A percentile compares a stretch with the other conserved stretches of the same genome.
phyloP scores from a whole-genome alignment of 257 asterid species.

The Rubia yunnanensis region DNA sequence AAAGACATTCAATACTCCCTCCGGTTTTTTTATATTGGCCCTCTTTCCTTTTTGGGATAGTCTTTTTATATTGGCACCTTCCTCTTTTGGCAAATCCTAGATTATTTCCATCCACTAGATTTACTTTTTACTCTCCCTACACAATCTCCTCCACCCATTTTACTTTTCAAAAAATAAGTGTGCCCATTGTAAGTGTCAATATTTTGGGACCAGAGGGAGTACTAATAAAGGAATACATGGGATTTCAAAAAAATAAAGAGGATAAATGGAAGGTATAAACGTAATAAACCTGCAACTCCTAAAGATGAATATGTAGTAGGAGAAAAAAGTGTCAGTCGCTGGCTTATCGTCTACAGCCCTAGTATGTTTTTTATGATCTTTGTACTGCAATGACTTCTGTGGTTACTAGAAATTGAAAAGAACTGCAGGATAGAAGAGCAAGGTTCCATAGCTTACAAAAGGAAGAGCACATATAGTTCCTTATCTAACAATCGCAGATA shows the following conservation, averaged over 20 bases:
- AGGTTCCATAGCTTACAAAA: background rate
- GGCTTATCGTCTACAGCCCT: background rate
- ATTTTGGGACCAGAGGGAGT: too few relatives aligned
- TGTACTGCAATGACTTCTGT: background rate
- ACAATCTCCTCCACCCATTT: too few relatives aligned
- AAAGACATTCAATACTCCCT: background rate
- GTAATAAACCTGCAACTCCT: background rate
- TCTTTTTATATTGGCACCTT: too few relatives aligned
- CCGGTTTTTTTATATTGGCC: too few relatives aligned
- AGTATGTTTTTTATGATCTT: background rate
- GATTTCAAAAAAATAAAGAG: too few relatives aligned
- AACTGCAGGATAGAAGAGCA: background rate
- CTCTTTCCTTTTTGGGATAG: too few relatives aligned
- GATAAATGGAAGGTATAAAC: background rate
- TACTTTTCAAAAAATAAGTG: too few relatives aligned
- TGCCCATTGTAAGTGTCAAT: too few relatives aligned
- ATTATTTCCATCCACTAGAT: too few relatives aligned
- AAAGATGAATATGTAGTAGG: background rate
- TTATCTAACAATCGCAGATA: background rate
- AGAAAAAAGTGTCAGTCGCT: background rate
- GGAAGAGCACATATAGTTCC: background rate
- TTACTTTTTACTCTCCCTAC: too few relatives aligned
- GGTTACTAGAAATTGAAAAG: background rate
- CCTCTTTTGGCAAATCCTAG: too few relatives aligned
- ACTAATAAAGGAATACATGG: too few relatives aligned